Evolutionary conservation across 2,329 filamentous ascomycete species (phyloP).

Genomic region (Ophiostoma pallidulum): DNA sequence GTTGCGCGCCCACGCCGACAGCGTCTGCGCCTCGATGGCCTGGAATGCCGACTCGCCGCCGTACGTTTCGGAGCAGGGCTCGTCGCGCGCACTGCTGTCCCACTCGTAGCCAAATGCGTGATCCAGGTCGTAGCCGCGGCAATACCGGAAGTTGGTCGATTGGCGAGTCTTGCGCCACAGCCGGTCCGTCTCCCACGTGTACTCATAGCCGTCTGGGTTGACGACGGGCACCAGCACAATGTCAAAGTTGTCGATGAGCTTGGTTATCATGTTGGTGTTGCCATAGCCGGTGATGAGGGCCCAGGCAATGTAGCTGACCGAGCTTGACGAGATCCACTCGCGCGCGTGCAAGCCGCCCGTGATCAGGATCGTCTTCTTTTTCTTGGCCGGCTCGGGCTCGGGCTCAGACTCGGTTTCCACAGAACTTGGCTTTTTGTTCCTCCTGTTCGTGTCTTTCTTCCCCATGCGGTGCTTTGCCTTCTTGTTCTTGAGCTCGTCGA

Average conservation of each 20-base stretch:
- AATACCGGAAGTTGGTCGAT: slow-evolving; percentile 70
- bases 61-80: slow-evolving; percentile 87
- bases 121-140: slow-evolving; percentile 81
- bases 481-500: slow-evolving; percentile 1
- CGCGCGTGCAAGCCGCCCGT: slow-evolving; percentile 83
- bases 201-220: slow-evolving; percentile 91
- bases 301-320: slow-evolving; percentile 85
- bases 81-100: slow-evolving; percentile 55
- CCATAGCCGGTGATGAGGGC: slow-evolving; percentile 76
- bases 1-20: slow-evolving; percentile 77
- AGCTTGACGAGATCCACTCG: slow-evolving; percentile 93
- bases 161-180: slow-evolving; percentile 95
- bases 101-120: slow-evolving; percentile 79
- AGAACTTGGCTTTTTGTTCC: not conserved
- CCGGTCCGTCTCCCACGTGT: slow-evolving; percentile 84
- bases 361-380: slow-evolving; percentile 35
- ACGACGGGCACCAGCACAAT: slow-evolving; percentile 79
- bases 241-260: slow-evolving; percentile 74
- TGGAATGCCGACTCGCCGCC: slow-evolving; percentile 77
- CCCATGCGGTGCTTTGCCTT: not conserved
- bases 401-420: not conserved
- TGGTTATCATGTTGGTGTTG: slow-evolving; percentile 60
- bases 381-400: not conserved
- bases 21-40: slow-evolving; percentile 62
- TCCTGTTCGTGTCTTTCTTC: not conserved